phyloP scores from a whole-genome alignment of 345 rosid genomes.

The Brassica rapa region DNA sequence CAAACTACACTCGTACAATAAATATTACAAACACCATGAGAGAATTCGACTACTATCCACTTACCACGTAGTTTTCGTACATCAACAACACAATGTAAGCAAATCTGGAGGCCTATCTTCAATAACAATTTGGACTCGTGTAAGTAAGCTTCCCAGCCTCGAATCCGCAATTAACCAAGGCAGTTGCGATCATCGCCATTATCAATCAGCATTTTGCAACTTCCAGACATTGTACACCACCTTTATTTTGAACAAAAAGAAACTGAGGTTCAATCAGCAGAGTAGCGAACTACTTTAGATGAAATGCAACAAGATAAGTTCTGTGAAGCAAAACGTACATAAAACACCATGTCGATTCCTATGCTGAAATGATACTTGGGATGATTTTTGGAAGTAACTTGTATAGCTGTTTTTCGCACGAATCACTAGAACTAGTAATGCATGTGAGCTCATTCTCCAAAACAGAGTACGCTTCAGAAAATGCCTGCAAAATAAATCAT shows the following conservation, averaged over 20 bases:
- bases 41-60: background rate
- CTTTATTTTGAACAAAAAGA: background rate
- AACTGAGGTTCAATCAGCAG: constrained; percentile 1
- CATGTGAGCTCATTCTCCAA: constrained; percentile 74
- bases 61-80: constrained; percentile 7
- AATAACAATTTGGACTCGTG: background rate
- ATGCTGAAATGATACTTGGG: constrained; percentile 56
- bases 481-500: constrained; percentile 64
- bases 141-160: constrained; percentile 22
- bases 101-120: constrained; percentile 24
- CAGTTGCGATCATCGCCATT: constrained; percentile 13
- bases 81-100: constrained; percentile 11
- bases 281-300: constrained; percentile 12
- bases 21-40: background rate
- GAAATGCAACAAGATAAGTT: background rate
- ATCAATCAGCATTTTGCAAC: constrained; percentile 15
- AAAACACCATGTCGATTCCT: constrained; percentile 20
- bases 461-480: constrained; percentile 85
- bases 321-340: constrained; percentile 25
- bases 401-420: constrained; percentile 46
- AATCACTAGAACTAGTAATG: constrained; percentile 49
- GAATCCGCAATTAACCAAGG: background rate
- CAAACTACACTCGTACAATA: background rate
- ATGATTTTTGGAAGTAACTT: constrained; percentile 74
- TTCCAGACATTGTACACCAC: constrained; percentile 1